A percentile compares a stretch with the other conserved stretches of the same genome.
Conservation (phyloP, 164 flowering plant genomes). For the Liriodendron chinense region DNA sequence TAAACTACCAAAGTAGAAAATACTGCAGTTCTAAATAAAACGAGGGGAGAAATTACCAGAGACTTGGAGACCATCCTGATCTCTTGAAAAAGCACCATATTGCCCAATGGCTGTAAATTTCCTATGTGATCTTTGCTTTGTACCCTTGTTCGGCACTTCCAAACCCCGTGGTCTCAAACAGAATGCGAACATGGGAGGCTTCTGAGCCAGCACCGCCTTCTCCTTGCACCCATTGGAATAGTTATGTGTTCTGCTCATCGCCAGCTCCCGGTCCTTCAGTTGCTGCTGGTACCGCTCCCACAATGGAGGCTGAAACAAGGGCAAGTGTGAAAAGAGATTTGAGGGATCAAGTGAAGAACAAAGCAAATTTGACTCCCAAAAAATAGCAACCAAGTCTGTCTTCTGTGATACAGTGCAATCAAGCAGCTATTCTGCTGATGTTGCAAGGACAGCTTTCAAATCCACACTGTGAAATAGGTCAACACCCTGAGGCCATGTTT, state of each 20-base stretch:
- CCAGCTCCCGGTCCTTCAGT: slow-evolving; percentile 72
- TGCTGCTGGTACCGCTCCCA: slow-evolving; percentile 89
- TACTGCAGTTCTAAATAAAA: neutral
- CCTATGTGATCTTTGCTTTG: slow-evolving; percentile 84
- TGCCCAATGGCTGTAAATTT: slow-evolving; percentile 51
- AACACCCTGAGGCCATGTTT: too few relatives aligned
- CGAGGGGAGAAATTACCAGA: slow-evolving; percentile 34
- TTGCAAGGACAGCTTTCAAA: neutral
- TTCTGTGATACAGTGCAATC: neutral
- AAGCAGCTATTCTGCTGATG: neutral
- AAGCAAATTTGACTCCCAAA: neutral
- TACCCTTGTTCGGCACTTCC: slow-evolving; percentile 75
- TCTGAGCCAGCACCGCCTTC: slow-evolving; percentile 42
- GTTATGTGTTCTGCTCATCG: slow-evolving; percentile 30
- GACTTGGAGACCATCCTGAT: slow-evolving; percentile 49
- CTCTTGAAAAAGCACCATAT: slow-evolving; percentile 38
- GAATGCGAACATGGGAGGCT: slow-evolving; percentile 94
- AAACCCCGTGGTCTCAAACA: slow-evolving; percentile 96
- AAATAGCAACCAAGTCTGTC: neutral
- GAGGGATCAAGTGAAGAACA: neutral
- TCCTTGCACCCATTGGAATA: slow-evolving; percentile 43
- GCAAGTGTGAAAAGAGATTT: slow-evolving; percentile 13
- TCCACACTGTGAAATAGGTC: neutral
- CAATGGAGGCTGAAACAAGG: slow-evolving; percentile 71
- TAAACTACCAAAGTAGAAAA: neutral